These are phyloP conservation scores for Nicotiana tabacum DNA, from an alignment of 257 asterid genomes.

Conservation along the genomic window DNA sequence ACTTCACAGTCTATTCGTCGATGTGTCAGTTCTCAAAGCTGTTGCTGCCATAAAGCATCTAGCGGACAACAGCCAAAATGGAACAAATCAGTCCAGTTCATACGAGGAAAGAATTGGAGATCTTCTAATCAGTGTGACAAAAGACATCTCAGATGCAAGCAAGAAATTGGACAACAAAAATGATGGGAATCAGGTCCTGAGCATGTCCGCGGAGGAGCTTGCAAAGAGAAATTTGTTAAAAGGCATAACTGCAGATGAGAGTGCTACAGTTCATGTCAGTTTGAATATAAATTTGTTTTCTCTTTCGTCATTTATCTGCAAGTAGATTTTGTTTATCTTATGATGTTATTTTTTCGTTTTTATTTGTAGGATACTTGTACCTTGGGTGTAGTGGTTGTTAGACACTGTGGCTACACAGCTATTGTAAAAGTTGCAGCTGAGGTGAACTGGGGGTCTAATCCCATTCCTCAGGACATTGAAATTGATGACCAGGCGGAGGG, in stretches of 20 bases:
- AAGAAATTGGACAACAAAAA: constrained; percentile 47
- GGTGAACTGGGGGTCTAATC: constrained; percentile 43
- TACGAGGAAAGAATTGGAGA: constrained; percentile 67
- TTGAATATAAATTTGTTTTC: not conserved
- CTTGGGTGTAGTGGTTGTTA: constrained; percentile 62
- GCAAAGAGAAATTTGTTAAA: constrained; percentile 73
- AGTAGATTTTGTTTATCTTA: not conserved
- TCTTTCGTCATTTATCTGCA: not conserved
- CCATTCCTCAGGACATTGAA: constrained; percentile 43
- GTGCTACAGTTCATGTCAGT: constrained; percentile 84
- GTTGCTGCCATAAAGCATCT: constrained; percentile 72
- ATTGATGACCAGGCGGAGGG: constrained; percentile 84
- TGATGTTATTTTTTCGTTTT: not conserved
- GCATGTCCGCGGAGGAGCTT: constrained; percentile 48
- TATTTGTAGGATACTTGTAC: constrained; percentile 76
- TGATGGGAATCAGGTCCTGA: constrained; percentile 33
- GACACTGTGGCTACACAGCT: constrained; percentile 87
- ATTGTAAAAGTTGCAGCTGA: constrained; percentile 66
- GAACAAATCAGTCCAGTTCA: constrained; percentile 40
- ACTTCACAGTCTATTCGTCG: constrained; percentile 88
- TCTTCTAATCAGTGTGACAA: constrained; percentile 57
- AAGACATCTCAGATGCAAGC: constrained; percentile 64
- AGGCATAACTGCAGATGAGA: constrained; percentile 96
- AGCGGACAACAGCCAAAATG: constrained; percentile 34
- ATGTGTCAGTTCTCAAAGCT: constrained; percentile 75